Evolutionary conservation across 2,329 filamentous ascomycete species (phyloP).

Genomic region (Pseudocercospora fijiensis): DNA sequence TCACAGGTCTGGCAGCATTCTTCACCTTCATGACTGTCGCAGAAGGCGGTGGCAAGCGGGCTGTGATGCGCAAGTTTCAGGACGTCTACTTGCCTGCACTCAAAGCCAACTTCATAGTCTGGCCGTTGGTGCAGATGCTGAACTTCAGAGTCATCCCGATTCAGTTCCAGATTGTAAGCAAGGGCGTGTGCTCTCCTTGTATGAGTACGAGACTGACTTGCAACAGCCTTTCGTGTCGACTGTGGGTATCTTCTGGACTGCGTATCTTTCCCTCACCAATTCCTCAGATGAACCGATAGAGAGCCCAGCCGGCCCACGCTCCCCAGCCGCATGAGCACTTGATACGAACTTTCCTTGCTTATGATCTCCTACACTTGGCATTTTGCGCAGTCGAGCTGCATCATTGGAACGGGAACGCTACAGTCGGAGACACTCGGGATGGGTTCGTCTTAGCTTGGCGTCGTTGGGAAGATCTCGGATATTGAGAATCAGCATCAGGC

Average conservation of each 20-base stretch:
- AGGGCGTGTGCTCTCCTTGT: constrained; percentile 28
- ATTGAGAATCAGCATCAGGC: constrained; percentile 2
- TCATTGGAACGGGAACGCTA: neutral
- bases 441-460: constrained; percentile 18
- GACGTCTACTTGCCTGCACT: constrained; percentile 93
- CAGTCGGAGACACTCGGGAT: constrained; percentile 21
- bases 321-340: constrained; percentile 9
- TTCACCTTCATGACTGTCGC: constrained; percentile 96
- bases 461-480: constrained; percentile 5
- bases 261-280: constrained; percentile 90
- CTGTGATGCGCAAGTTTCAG: constrained; percentile 77
- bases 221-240: constrained; percentile 91
- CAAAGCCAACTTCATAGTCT: constrained; percentile 93
- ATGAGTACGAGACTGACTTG: constrained; percentile 11
- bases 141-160: constrained; percentile 96
- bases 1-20: constrained; percentile 72
- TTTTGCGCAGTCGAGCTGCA: neutral
- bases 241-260: constrained; percentile 95
- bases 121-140: constrained; percentile 93
- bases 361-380: neutral
- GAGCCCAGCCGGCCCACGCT: constrained; percentile 19
- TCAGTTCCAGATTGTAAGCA: constrained; percentile 87
- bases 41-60: constrained; percentile 82
- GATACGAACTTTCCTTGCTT: neutral
- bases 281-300: constrained; percentile 66